Percentiles rank a stretch among this genome's conserved stretches.
Conservation (phyloP, 2,329 filamentous ascomycete genomes). For the Fusarium begoniae region DNA sequence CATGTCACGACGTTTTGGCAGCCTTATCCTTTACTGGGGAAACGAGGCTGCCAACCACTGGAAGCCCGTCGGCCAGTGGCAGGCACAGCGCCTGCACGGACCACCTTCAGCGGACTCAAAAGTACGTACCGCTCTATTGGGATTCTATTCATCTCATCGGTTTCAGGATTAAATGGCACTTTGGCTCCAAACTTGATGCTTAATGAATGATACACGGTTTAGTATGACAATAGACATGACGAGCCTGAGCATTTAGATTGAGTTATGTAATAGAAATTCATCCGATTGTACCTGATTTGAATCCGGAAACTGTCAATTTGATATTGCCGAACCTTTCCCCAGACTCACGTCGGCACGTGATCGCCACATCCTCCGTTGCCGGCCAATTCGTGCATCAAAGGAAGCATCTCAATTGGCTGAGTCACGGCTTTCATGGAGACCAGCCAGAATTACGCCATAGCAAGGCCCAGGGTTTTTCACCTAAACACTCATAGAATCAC, state of each 20-base stretch:
- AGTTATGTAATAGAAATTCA: too few species aligned
- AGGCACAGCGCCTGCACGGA: constrained; percentile 23
- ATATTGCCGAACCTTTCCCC: background rate
- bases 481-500: constrained; percentile 32
- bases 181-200: background rate
- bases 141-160: background rate
- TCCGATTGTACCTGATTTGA: background rate
- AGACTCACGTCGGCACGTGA: constrained; percentile 24
- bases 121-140: constrained; percentile 15
- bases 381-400: constrained; percentile 20
- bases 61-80: background rate
- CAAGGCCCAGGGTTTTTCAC: constrained; percentile 35
- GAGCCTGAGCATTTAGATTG: background rate
- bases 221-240: background rate
- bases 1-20: constrained; percentile 40
- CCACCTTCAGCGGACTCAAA: background rate
- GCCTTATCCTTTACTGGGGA: constrained; percentile 40
- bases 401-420: constrained; percentile 40
- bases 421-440: constrained; percentile 29
- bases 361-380: constrained; percentile 28
- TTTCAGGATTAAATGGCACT: background rate
- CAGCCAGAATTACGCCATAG: constrained; percentile 43
- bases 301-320: background rate
- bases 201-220: background rate
- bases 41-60: constrained; percentile 39